Evolutionary conservation across 2,329 filamentous ascomycete genomes (phyloP).

Genomic region (Pseudogymnoascus verrucosus): DNA sequence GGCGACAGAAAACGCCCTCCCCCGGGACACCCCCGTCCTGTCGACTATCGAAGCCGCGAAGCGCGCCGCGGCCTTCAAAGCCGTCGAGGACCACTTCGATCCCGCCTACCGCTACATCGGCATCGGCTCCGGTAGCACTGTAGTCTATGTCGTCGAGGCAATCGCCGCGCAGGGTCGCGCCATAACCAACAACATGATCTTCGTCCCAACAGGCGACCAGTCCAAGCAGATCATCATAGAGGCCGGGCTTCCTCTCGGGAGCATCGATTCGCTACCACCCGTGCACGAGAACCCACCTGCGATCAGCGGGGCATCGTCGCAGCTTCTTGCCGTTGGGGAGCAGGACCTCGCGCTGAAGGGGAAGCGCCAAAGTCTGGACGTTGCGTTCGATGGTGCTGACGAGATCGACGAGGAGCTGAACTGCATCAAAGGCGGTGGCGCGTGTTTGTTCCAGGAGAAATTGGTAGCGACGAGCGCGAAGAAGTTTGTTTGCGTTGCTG

Average conservation of each 20-base stretch:
- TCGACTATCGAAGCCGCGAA: conserved; percentile 63
- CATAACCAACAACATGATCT: conserved; percentile 60
- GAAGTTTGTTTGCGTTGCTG: conserved; percentile 81
- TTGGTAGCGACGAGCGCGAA: conserved; percentile 77
- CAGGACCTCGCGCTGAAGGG: conserved; percentile 28
- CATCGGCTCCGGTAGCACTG: conserved; percentile 74
- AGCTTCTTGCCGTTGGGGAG: conserved; percentile 53
- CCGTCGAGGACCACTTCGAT: conserved; percentile 65
- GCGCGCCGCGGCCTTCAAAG: conserved; percentile 63
- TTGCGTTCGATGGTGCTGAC: conserved; percentile 93
- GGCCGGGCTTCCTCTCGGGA: conserved; percentile 67
- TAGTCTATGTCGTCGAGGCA: conserved; percentile 77
- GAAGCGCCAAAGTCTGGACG: conserved; percentile 56
- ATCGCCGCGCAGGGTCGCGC: conserved; percentile 54
- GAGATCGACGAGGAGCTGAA: conserved; percentile 94
- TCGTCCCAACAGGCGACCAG: conserved; percentile 81
- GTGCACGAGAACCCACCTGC: conserved; percentile 20
- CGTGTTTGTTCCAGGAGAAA: conserved; percentile 98
- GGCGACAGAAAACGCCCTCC: background rate
- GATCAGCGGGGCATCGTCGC: conserved; percentile 45
- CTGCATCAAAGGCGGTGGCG: conserved; percentile 95
- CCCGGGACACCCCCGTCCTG: conserved; percentile 10
- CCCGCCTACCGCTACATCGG: conserved; percentile 57
- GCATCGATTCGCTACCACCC: conserved; percentile 28
- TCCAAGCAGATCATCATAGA: conserved; percentile 77